Conservation (phyloP, 305 asterid species). For the Fraxinus albicans region DNA sequence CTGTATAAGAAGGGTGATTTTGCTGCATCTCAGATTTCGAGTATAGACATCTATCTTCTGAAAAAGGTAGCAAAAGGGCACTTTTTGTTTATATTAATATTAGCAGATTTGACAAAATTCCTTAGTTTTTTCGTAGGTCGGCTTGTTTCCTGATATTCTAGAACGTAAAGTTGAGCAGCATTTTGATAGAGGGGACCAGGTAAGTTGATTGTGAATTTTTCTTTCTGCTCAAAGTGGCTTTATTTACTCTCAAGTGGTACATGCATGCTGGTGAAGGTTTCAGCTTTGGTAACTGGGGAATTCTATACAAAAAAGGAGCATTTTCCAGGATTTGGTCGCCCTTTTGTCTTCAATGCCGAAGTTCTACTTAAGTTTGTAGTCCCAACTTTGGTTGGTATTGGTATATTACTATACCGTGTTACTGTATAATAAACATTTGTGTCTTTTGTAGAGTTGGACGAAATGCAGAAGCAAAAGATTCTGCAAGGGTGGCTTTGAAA, state of each 20-base stretch:
- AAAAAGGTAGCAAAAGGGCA: slow-evolving; percentile 54
- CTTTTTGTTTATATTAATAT: background rate
- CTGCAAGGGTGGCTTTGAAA: slow-evolving; percentile 93
- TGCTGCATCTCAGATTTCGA: slow-evolving; percentile 65
- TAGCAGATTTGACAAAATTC: slow-evolving; percentile 23
- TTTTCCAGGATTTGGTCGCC: slow-evolving; percentile 98
- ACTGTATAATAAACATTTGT: slow-evolving; percentile 11
- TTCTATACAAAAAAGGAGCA: slow-evolving; percentile 93
- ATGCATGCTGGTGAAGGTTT: slow-evolving; percentile 69
- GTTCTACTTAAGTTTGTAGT: slow-evolving; percentile 67
- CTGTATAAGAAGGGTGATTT: slow-evolving; percentile 82
- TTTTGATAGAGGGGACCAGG: slow-evolving; percentile 86
- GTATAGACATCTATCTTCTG: slow-evolving; percentile 63
- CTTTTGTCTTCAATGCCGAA: slow-evolving; percentile 81
- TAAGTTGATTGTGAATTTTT: slow-evolving; percentile 36
- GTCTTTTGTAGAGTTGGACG: slow-evolving; percentile 71
- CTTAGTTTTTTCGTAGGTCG: slow-evolving; percentile 55
- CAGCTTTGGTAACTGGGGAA: slow-evolving; percentile 96
- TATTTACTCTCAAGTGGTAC: slow-evolving; percentile 42
- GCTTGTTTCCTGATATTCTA: slow-evolving; percentile 84
- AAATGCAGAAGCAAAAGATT: slow-evolving; percentile 77
- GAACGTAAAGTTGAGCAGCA: slow-evolving; percentile 80
- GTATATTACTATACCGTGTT: slow-evolving; percentile 1
- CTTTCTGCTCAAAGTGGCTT: slow-evolving; percentile 29
- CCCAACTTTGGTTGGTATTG: slow-evolving; percentile 7